Conservation (phyloP, 129 eudicot species). For the Flaveria trinervia region DNA sequence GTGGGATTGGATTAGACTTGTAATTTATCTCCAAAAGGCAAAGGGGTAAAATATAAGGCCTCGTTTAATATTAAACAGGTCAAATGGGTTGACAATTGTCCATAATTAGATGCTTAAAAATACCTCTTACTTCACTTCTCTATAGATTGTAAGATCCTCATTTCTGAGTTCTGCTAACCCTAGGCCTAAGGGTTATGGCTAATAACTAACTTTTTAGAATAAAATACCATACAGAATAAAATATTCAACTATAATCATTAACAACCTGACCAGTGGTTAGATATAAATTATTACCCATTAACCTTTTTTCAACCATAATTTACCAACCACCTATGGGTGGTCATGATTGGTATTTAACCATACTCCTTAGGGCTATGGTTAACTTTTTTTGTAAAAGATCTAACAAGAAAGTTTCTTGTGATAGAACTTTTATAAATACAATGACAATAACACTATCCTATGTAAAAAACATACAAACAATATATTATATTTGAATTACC, state of each 20-base stretch:
- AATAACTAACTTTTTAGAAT: background rate
- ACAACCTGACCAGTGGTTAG: background rate
- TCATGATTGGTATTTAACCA: background rate
- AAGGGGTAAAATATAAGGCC: background rate
- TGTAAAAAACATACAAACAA: conserved; percentile 1
- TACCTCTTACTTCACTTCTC: background rate
- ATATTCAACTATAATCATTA: background rate
- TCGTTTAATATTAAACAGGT: background rate
- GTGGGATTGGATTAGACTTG: background rate
- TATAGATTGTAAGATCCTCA: background rate
- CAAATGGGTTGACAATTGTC: background rate
- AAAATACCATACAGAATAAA: background rate
- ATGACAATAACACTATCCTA: background rate
- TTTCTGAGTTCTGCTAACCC: background rate
- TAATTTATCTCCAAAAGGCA: background rate
- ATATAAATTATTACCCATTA: background rate
- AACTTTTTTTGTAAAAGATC: background rate
- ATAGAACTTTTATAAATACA: background rate
- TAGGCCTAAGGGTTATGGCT: background rate
- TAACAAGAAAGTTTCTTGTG: background rate
- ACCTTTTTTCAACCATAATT: background rate
- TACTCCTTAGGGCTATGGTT: background rate
- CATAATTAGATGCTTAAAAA: background rate
- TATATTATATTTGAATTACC: conserved; percentile 39
- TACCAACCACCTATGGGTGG: background rate